Percentiles rank a stretch among this genome's conserved stretches.
Conservation (phyloP, 1,139 yeast genomes). For the Debaryomyces sp. region DNA sequence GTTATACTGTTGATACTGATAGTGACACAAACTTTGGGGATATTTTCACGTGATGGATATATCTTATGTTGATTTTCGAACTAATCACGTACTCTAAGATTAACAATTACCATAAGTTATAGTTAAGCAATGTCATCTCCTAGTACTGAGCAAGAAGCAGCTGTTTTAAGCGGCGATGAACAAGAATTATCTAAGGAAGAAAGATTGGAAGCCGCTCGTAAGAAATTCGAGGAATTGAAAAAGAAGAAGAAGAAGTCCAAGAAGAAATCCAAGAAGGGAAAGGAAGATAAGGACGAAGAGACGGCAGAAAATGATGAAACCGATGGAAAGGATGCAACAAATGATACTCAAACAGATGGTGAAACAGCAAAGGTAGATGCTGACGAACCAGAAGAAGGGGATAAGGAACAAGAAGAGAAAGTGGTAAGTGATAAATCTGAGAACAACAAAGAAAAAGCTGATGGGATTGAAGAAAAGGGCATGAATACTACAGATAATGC, state of each 20-base stretch:
- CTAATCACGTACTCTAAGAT: neutral
- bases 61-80: neutral
- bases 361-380: constrained; percentile 15
- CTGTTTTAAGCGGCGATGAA: constrained; percentile 15
- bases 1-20: neutral
- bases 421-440: constrained; percentile 14
- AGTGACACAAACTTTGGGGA: neutral
- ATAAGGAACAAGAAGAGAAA: constrained; percentile 2
- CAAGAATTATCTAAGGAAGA: constrained; percentile 50
- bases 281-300: constrained; percentile 11
- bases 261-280: constrained; percentile 28
- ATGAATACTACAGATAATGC: neutral
- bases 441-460: neutral
- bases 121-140: constrained; percentile 4
- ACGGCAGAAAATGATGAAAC: constrained; percentile 14
- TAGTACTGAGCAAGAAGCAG: neutral
- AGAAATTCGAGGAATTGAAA: constrained; percentile 65
- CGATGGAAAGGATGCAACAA: neutral
- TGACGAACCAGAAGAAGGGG: constrained; percentile 11
- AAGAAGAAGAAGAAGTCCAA: constrained; percentile 55
- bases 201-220: constrained; percentile 65
- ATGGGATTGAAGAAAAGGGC: neutral
- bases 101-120: neutral
- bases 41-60: constrained; percentile 1
- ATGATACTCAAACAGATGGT: constrained; percentile 6